Evolutionary conservation across 2,329 filamentous ascomycete species (phyloP), one percentile per base, ranked within the genome.

Genomic region (Xylaria sp.): DNA sequence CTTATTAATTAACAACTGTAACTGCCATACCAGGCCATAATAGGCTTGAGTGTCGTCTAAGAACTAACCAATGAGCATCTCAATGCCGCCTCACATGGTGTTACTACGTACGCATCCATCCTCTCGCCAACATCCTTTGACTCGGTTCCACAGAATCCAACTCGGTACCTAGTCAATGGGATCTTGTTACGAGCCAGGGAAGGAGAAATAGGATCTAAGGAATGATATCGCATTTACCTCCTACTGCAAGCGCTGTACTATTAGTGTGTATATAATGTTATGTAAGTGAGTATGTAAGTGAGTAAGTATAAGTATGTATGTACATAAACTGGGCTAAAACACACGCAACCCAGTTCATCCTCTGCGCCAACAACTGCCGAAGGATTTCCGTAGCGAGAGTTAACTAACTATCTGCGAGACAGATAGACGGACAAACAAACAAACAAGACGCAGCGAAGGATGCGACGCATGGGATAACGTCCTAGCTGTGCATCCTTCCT

Each of bases 51-150:
- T 48, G 6, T 51, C 18, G 16, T 29, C 5, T n/a, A 16, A 16
- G 37, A 29, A 16, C 44, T 32, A 40, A 47, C 66, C 66, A 69
- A 66, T 69, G 23, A 60, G 54, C 54, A 44, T 21, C 63, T 16
- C 47, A 5, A 47, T 44, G 47, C 27, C 12, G 47, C 53, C 53
- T 59, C 66, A 65, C 62, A 66, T 66, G 66, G 64, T 54, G 64
- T 25, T 35, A 42, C n/a, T n/a, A n/a, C n/a, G n/a, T n/a, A n/a
- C 32, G 57, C 27, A 10, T 23, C 44, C 32, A 35, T 35, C 55
- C 58, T 35, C 42, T 29, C 35, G 21, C 32, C n/a, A 18, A 44
- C 53, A 27, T 58, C 59, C 59, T 63, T 50, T 48, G 21, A 13
- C 53, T 37, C 53, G 13, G 47, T 25, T 47, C 10, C n/a, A 53